A percentile compares a stretch with the other conserved stretches of the same genome.
Conservation (phyloP, 2,329 filamentous ascomycete species). For the Ustilaginoidea virens region DNA sequence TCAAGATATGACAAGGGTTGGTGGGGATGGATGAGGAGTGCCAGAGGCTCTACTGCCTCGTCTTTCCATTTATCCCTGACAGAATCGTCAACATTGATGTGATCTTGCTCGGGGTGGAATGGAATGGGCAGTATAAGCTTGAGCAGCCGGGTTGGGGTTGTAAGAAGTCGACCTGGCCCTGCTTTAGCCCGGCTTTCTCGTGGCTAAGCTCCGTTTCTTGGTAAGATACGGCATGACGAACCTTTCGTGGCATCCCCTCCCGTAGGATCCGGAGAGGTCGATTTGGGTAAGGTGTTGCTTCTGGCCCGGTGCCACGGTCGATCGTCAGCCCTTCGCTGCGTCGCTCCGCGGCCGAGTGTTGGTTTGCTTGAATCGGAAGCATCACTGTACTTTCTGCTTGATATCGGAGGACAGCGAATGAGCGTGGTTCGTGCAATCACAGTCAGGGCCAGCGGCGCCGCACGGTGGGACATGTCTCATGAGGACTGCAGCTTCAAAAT, state of each 20-base stretch:
- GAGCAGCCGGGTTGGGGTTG: constrained; percentile 64
- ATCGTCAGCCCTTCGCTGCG: constrained; percentile 39
- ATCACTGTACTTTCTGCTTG: background rate
- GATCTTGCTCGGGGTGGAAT: constrained; percentile 22
- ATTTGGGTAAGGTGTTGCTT: constrained; percentile 24
- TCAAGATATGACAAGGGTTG: constrained; percentile 86
- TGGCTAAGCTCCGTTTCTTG: background rate
- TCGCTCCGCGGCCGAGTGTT: constrained; percentile 7
- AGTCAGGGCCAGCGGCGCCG: no score
- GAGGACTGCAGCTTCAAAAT: no score
- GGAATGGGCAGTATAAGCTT: constrained; percentile 66
- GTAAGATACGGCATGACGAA: constrained; percentile 3
- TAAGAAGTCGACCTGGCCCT: constrained; percentile 52
- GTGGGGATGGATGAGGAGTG: constrained; percentile 73
- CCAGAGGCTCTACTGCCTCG: constrained; percentile 56
- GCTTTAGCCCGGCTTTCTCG: background rate
- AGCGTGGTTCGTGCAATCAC: no score
- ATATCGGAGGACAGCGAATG: no score
- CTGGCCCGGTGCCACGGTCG: constrained; percentile 53
- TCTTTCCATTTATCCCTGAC: constrained; percentile 15
- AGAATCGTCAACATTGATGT: constrained; percentile 25
- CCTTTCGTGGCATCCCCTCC: constrained; percentile 16
- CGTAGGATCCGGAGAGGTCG: constrained; percentile 12
- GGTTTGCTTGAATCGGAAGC: background rate
- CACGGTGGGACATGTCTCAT: no score